Evolutionary conservation across 352 stramenopile species (phyloP).

Genomic region (Hyaloperonospora arabidopsidis): DNA sequence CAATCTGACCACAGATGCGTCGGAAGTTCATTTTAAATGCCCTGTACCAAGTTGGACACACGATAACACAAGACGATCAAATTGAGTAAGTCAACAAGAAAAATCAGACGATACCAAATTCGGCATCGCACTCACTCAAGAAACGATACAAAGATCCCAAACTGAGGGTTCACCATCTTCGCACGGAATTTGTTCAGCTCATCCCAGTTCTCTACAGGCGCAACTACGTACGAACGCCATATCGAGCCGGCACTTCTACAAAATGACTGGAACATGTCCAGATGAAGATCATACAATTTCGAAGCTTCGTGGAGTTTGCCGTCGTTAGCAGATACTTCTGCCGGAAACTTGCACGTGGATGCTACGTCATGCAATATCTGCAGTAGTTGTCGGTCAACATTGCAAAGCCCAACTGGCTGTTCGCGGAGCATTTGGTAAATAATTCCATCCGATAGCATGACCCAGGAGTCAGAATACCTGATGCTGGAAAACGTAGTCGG

Average conservation of each 20-base stretch:
- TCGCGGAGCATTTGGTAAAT: conserved; percentile 43
- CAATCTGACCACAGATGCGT: conserved; percentile 42
- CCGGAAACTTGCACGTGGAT: conserved; percentile 33
- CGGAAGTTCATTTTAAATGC: conserved; percentile 68
- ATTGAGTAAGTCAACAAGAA: not conserved
- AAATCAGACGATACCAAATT: not conserved
- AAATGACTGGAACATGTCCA: conserved; percentile 62
- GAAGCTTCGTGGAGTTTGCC: conserved; percentile 17
- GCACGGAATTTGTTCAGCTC: conserved; percentile 29
- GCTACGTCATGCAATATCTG: conserved; percentile 39
- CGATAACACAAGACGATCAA: conserved; percentile 1
- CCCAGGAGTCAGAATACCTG: conserved; percentile 58
- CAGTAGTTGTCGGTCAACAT: conserved; percentile 46
- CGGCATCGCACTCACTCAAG: conserved; percentile 41
- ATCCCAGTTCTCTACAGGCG: conserved; percentile 15
- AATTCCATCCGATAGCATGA: conserved; percentile 61
- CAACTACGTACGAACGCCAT: conserved; percentile 27
- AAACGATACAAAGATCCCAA: conserved; percentile 57
- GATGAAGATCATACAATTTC: conserved; percentile 50
- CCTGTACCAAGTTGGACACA: conserved; percentile 21
- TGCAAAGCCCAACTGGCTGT: conserved; percentile 33
- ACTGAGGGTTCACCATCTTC: conserved; percentile 56
- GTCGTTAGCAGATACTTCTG: conserved; percentile 16
- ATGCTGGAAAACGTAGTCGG: not conserved
- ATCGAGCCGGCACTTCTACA: conserved; percentile 35